Percentiles rank a stretch among this genome's conserved stretches.
These are phyloP conservation scores for Globisporangium cylindrosporum DNA, from an alignment of 352 stramenopile species.

Conservation along the genomic window DNA sequence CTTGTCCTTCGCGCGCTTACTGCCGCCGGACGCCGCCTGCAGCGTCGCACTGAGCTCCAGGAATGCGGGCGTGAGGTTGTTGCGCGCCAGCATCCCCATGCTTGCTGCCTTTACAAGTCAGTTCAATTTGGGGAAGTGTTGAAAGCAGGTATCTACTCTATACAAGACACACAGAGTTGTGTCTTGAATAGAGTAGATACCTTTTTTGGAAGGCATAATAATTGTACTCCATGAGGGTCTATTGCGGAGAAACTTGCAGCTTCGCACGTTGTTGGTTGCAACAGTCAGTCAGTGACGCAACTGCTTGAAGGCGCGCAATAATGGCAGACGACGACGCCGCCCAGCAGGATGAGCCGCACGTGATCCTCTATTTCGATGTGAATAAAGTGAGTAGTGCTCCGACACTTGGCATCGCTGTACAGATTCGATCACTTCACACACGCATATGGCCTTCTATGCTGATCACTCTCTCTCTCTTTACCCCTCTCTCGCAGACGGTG, in stretches of 20 bases:
- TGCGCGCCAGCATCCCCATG: conserved; percentile 6
- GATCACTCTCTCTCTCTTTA: background rate
- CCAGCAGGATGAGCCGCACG: conserved; percentile 25
- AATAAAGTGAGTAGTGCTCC: conserved; percentile 56
- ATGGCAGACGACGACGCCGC: background rate
- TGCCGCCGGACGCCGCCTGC: background rate
- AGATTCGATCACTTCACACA: background rate
- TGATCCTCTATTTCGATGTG: conserved; percentile 80
- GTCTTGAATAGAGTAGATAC: background rate
- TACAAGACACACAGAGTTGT: background rate
- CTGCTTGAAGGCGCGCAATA: background rate
- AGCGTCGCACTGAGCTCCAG: conserved; percentile 14
- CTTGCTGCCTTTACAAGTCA: background rate
- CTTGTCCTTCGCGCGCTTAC: background rate
- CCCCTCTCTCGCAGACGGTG: conserved; percentile 39
- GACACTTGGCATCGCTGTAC: background rate
- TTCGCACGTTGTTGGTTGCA: too few relatives aligned
- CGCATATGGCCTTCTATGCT: background rate
- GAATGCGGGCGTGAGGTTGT: conserved; percentile 31
- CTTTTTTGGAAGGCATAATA: background rate
- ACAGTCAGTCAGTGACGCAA: background rate
- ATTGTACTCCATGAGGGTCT: background rate
- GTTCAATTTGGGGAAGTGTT: background rate
- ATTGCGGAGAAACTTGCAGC: background rate
- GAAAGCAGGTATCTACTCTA: background rate